These are phyloP conservation scores for Xylaria sp. DNA, from an alignment of 2,329 filamentous ascomycete genomes.

Conservation along the genomic window DNA sequence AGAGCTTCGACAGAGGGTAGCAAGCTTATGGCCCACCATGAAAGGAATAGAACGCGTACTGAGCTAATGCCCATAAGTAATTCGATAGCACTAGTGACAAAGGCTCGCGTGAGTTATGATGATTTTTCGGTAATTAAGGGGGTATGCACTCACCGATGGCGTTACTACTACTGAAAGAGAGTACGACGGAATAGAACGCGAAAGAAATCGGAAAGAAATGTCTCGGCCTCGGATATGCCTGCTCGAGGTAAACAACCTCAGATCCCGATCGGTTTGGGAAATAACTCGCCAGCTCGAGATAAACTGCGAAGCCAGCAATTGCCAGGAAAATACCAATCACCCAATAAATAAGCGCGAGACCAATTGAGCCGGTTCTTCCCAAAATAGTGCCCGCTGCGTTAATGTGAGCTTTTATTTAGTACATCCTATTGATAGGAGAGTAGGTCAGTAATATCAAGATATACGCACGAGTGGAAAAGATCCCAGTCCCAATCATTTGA, in stretches of 20 bases:
- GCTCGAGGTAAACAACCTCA: slow-evolving; percentile 68
- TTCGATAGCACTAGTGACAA: slow-evolving; percentile 62
- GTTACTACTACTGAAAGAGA: slow-evolving; percentile 69
- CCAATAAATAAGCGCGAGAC: slow-evolving; percentile 65
- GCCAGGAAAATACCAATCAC: slow-evolving; percentile 62
- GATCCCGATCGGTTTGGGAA: slow-evolving; percentile 67
- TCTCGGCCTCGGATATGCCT: slow-evolving; percentile 65
- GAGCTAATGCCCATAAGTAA: slow-evolving; percentile 67
- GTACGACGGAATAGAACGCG: slow-evolving; percentile 63
- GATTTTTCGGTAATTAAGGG: not conserved
- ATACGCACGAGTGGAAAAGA: slow-evolving; percentile 57
- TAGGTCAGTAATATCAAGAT: not conserved
- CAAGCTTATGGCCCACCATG: not conserved
- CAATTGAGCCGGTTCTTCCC: slow-evolving; percentile 61
- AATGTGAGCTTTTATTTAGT: not conserved
- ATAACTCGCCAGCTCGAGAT: slow-evolving; percentile 64
- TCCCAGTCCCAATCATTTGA: slow-evolving; percentile 71
- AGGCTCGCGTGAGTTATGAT: not conserved
- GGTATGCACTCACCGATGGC: slow-evolving; percentile 56
- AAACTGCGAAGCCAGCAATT: slow-evolving; percentile 58
- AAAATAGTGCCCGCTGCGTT: slow-evolving; percentile 59
- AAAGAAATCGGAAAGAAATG: slow-evolving; percentile 67
- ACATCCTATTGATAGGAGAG: not conserved
- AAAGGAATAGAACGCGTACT: slow-evolving; percentile 16
- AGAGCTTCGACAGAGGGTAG: not conserved